A percentile compares a stretch with the other conserved stretches of the same genome.
Conservation (phyloP, 2,329 filamentous ascomycete genomes). For the Sporothrix phasma region DNA sequence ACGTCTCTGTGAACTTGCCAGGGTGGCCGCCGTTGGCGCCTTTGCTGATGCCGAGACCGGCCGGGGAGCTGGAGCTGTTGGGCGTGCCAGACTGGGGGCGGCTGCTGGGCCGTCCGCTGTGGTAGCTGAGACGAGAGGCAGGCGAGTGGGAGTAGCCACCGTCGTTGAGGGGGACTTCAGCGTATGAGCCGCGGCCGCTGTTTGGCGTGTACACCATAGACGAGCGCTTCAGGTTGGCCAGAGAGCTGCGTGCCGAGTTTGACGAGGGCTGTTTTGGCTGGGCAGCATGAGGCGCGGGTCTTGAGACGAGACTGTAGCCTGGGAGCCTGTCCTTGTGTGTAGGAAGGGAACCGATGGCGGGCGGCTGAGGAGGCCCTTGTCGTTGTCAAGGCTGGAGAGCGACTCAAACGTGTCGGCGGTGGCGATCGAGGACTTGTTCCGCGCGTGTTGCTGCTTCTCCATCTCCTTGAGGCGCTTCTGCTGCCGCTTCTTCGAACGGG, state of each 20-base stretch:
- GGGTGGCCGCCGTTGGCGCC: constrained; percentile 27
- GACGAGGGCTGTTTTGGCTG: constrained; percentile 38
- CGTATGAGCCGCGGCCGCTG: constrained; percentile 36
- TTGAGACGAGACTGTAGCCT: constrained; percentile 35
- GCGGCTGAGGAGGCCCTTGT: constrained; percentile 34
- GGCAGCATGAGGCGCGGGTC: constrained; percentile 47
- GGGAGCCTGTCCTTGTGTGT: constrained; percentile 60
- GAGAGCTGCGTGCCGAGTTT: constrained; percentile 34
- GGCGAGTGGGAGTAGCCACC: constrained; percentile 21
- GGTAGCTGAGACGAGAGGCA: background rate
- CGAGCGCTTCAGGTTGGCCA: constrained; percentile 32
- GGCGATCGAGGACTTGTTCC: constrained; percentile 53
- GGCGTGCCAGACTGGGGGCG: background rate
- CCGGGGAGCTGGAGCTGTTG: background rate
- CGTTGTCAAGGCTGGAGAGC: constrained; percentile 41
- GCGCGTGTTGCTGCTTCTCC: constrained; percentile 48
- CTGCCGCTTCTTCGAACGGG: constrained; percentile 34
- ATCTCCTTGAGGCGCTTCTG: background rate
- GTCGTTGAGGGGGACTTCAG: constrained; percentile 39
- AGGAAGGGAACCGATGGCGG: constrained; percentile 63
- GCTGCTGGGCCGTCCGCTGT: constrained; percentile 6
- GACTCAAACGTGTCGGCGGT: constrained; percentile 31
- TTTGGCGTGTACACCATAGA: constrained; percentile 27
- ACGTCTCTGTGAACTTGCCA: constrained; percentile 44
- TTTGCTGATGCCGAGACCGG: background rate